These are phyloP conservation scores for Cinnamomum chago DNA, from an alignment of 164 flowering plant species.

Conservation along the genomic window DNA sequence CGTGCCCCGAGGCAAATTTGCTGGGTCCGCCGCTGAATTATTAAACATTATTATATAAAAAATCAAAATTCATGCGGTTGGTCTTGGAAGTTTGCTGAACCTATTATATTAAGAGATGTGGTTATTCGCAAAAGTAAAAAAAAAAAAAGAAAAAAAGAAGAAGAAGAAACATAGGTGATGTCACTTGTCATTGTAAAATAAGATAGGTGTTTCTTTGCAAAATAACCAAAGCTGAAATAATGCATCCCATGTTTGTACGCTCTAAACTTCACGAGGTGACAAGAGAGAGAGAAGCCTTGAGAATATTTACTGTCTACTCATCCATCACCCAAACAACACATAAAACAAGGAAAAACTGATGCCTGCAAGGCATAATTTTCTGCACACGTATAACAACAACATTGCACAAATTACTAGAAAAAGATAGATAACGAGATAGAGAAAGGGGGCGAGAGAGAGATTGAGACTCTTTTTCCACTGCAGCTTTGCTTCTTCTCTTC, in stretches of 20 bases:
- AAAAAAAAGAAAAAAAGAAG: too few species aligned
- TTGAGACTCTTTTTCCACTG: background rate
- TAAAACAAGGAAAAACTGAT: conserved; percentile 31
- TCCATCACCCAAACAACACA: conserved; percentile 28
- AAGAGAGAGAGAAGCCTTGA: conserved; percentile 21
- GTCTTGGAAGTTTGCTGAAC: background rate
- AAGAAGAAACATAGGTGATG: background rate
- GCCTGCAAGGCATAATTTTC: conserved; percentile 27
- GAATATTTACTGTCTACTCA: conserved; percentile 32
- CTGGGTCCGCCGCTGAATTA: too few species aligned
- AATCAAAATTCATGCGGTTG: background rate
- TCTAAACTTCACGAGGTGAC: conserved; percentile 40
- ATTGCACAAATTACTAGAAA: background rate
- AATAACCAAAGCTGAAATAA: background rate
- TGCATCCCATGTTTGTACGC: conserved; percentile 9
- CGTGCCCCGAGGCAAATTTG: too few species aligned
- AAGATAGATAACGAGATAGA: too few species aligned
- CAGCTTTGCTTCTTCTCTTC: background rate
- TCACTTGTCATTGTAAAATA: too few species aligned
- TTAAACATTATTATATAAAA: too few species aligned
- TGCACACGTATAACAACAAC: conserved; percentile 16
- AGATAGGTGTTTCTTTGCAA: background rate
- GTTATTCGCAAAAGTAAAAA: background rate
- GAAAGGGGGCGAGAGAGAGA: background rate
- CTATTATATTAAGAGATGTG: background rate